phyloP scores from a whole-genome alignment of 225 moss, liverwort and hornwort genomes.

The Pleurozium schreberi region DNA sequence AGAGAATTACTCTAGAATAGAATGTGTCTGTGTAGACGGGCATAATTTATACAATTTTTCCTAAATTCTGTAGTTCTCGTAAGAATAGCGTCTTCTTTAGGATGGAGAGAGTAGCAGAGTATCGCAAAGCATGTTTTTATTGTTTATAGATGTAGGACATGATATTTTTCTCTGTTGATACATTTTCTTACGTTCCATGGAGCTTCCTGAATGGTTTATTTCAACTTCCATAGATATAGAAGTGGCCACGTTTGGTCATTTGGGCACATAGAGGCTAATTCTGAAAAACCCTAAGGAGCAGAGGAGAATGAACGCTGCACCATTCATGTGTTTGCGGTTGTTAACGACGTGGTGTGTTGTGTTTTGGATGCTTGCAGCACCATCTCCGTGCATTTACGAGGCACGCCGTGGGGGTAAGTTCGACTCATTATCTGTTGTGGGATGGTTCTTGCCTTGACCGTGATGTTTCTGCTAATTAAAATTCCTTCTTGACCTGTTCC shows the following conservation, averaged over 20 bases:
- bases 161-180: background rate
- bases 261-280: background rate
- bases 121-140: background rate
- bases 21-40: background rate
- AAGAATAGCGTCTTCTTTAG: background rate
- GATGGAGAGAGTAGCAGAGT: too few species aligned
- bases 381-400: conserved; percentile 71
- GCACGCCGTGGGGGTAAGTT: conserved; percentile 83
- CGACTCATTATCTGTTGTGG: background rate
- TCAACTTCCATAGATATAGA: background rate
- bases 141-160: background rate
- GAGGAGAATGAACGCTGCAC: background rate
- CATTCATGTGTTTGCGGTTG: background rate
- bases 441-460: background rate
- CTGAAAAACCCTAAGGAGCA: background rate
- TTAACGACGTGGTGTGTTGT: background rate
- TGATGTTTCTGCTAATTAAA: background rate
- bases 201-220: background rate
- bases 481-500: background rate
- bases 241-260: background rate
- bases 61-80: background rate
- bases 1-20: background rate
- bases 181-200: background rate
- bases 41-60: background rate
- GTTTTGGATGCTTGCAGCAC: conserved; percentile 63